phyloP scores from a whole-genome alignment of 805 yeast species.

The Myxozyma vanderwaltii region DNA sequence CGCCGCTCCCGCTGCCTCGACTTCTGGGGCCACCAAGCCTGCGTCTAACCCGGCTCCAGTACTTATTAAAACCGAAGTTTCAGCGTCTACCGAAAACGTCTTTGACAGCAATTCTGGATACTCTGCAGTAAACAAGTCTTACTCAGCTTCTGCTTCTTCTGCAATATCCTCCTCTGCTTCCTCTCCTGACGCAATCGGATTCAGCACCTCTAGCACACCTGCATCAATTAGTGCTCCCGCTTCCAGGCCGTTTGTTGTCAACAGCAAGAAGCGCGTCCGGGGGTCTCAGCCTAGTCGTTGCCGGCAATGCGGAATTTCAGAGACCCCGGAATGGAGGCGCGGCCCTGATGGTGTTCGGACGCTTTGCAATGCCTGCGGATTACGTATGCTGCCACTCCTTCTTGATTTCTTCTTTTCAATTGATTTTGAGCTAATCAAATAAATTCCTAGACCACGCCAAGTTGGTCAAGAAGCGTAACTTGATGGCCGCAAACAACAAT shows the following conservation, averaged over 20 bases:
- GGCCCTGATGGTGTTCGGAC: conserved; percentile 79
- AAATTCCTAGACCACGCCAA: conserved; percentile 61
- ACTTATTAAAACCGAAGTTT: no score
- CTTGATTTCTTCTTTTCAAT: neutral
- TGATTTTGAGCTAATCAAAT: no score
- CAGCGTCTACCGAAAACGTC: no score
- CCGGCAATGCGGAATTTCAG: conserved; percentile 37
- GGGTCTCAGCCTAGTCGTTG: conserved; percentile 29
- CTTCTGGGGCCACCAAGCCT: no score
- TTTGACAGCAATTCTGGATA: no score
- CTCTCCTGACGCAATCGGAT: neutral
- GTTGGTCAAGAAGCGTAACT: conserved; percentile 49
- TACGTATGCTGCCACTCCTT: conserved; percentile 38
- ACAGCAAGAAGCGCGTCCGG: conserved; percentile 19
- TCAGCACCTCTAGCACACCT: neutral
- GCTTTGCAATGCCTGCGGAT: conserved; percentile 81
- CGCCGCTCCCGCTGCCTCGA: neutral
- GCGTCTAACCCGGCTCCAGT: no score
- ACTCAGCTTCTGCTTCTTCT: neutral
- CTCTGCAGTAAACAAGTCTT: neutral
- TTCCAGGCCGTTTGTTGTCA: neutral
- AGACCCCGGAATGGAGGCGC: conserved; percentile 82
- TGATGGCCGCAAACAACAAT: conserved; percentile 4
- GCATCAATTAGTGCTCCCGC: neutral
- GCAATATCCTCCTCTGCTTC: neutral